phyloP scores from a whole-genome alignment of 2,329 filamentous ascomycete genomes.

The Neonectria magnoliae region DNA sequence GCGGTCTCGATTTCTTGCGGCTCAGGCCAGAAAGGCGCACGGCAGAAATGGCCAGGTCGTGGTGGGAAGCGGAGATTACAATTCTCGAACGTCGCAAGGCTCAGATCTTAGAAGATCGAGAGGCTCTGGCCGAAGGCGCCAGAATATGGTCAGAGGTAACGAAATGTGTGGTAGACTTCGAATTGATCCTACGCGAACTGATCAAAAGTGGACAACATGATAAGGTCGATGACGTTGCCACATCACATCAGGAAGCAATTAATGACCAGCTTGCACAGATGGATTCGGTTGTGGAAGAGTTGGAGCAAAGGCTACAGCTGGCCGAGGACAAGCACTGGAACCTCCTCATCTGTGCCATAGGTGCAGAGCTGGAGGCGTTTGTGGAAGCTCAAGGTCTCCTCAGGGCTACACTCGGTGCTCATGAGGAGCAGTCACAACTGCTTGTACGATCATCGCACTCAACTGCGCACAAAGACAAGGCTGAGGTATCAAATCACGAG shows the following conservation, averaged over 20 bases:
- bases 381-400: conserved; percentile 68
- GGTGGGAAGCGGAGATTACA: conserved; percentile 73
- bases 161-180: conserved; percentile 69
- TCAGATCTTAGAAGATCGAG: conserved; percentile 68
- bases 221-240: conserved; percentile 46
- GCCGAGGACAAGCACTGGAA: conserved; percentile 76
- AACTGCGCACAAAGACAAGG: conserved; percentile 6
- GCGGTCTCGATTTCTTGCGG: conserved; percentile 65
- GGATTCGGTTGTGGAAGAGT: conserved; percentile 61
- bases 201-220: conserved; percentile 52
- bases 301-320: conserved; percentile 63
- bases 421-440: conserved; percentile 20
- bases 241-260: conserved; percentile 52
- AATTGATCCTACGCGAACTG: conserved; percentile 67
- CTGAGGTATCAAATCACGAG: neutral
- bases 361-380: conserved; percentile 77
- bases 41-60: conserved; percentile 74
- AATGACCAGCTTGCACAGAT: conserved; percentile 64
- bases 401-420: conserved; percentile 30
- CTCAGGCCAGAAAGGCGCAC: conserved; percentile 74
- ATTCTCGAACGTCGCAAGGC: conserved; percentile 64
- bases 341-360: conserved; percentile 77
- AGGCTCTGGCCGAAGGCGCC: conserved; percentile 74
- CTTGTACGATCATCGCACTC: conserved; percentile 11
- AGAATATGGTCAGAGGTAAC: conserved; percentile 73